Evolutionary conservation across 1,139 yeast genomes (phyloP).

Genomic region (Barnettozyma hawaiiensis): DNA sequence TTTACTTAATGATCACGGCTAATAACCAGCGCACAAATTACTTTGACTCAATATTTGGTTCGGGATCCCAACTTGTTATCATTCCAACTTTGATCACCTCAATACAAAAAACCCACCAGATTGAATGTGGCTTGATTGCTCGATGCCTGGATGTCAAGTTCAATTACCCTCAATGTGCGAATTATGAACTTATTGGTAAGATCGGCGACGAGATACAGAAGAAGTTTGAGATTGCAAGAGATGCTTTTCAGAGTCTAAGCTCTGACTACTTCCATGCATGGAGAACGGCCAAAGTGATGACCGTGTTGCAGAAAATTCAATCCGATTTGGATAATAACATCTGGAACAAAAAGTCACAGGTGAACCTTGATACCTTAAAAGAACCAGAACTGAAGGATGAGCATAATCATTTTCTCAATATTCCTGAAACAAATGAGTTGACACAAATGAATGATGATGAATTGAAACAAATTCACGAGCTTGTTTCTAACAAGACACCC

Average conservation of each 20-base stretch:
- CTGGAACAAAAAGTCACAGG: conserved; percentile 21
- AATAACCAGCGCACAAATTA: conserved; percentile 25
- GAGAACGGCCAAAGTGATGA: conserved; percentile 37
- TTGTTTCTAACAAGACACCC: conserved; percentile 12
- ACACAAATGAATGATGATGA: conserved; percentile 11
- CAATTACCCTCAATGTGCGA: conserved; percentile 16
- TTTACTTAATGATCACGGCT: conserved; percentile 19
- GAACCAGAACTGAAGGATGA: conserved; percentile 9
- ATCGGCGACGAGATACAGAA: conserved; percentile 19
- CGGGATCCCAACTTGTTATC: conserved; percentile 21
- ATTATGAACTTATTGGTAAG: background rate
- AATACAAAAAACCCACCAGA: conserved; percentile 23
- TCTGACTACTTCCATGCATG: conserved; percentile 47
- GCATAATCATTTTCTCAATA: conserved; percentile 17
- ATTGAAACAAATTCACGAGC: conserved; percentile 11
- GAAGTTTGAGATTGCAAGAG: conserved; percentile 20
- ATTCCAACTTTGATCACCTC: conserved; percentile 19
- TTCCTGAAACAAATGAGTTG: conserved; percentile 20
- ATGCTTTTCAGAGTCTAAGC: conserved; percentile 25
- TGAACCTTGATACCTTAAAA: conserved; percentile 17
- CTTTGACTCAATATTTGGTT: conserved; percentile 23
- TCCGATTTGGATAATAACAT: conserved; percentile 28
- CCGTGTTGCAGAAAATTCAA: conserved; percentile 27
- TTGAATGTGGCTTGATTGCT: conserved; percentile 19
- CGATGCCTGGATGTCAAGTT: conserved; percentile 26